A percentile compares a stretch with the other conserved stretches of the same genome.
Evolutionary conservation across 495 filamentous ascomycete species (phyloP).

Genomic region (Penicillium lividum): DNA sequence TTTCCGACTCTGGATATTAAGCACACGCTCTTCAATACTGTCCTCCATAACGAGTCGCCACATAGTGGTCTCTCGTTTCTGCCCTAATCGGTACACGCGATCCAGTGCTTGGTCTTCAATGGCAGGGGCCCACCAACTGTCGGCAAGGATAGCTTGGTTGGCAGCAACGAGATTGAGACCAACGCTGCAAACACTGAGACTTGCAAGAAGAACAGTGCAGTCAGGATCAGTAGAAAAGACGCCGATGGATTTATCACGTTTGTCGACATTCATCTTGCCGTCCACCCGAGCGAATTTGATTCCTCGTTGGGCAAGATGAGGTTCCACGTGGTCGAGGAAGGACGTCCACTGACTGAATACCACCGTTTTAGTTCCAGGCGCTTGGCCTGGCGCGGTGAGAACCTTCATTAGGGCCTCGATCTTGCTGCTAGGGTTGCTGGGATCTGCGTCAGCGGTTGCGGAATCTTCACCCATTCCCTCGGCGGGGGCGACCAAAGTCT

Average conservation of each 20-base stretch:
- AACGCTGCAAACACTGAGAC: slow-evolving; percentile 78
- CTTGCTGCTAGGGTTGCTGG: slow-evolving; percentile 73
- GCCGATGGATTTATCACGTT: slow-evolving; percentile 70
- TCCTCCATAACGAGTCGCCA: slow-evolving; percentile 82
- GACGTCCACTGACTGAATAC: slow-evolving; percentile 94
- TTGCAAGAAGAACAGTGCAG: slow-evolving; percentile 80
- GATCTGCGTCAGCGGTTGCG: slow-evolving; percentile 53
- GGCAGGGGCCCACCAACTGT: slow-evolving; percentile 92
- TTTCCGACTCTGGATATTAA: slow-evolving; percentile 81
- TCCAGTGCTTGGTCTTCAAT: slow-evolving; percentile 95
- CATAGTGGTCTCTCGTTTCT: slow-evolving; percentile 74
- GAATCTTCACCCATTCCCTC: slow-evolving; percentile 52
- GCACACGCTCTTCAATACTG: slow-evolving; percentile 82
- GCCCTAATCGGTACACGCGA: slow-evolving; percentile 84
- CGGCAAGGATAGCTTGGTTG: slow-evolving; percentile 80
- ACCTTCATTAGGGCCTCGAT: slow-evolving; percentile 81
- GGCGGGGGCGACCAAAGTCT: slow-evolving; percentile 66
- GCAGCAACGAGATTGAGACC: slow-evolving; percentile 89
- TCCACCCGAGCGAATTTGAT: slow-evolving; percentile 77
- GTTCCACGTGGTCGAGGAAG: slow-evolving; percentile 78
- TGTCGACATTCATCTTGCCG: slow-evolving; percentile 68
- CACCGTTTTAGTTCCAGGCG: slow-evolving; percentile 74
- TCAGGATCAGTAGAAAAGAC: slow-evolving; percentile 65
- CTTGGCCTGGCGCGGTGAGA: slow-evolving; percentile 67
- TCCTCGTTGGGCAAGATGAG: slow-evolving; percentile 61